These are phyloP conservation scores for Mangifera indica DNA, from an alignment of 345 rosid genomes.

Conservation along the genomic window DNA sequence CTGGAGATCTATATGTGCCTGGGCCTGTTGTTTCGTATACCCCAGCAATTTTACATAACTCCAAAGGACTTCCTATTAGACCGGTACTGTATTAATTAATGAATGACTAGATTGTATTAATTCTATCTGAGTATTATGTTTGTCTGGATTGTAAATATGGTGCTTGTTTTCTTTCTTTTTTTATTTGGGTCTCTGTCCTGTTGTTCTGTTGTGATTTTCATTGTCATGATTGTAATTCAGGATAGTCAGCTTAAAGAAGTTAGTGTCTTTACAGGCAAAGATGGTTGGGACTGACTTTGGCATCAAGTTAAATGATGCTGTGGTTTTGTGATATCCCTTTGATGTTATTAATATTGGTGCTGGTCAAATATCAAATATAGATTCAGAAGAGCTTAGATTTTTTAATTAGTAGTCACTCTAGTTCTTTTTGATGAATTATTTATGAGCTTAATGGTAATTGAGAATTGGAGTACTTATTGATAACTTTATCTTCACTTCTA, in stretches of 20 bases:
- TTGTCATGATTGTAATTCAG: background rate
- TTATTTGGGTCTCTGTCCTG: background rate
- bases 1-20: conserved; percentile 29
- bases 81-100: conserved; percentile 38
- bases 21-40: conserved; percentile 36
- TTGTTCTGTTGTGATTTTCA: conserved; percentile 1
- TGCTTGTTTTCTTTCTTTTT: too few relatives aligned
- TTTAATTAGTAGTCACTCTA: background rate
- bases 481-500: conserved; percentile 15
- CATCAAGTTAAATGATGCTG: background rate
- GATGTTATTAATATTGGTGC: background rate
- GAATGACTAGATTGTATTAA: background rate
- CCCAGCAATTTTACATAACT: conserved; percentile 59
- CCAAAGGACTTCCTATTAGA: conserved; percentile 92
- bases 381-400: background rate
- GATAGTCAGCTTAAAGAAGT: background rate
- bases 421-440: background rate
- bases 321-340: background rate
- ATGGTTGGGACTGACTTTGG: background rate
- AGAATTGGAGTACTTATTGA: background rate
- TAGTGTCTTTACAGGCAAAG: too few relatives aligned
- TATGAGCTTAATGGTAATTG: background rate
- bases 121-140: background rate
- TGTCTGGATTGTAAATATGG: too few relatives aligned
- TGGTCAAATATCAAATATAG: background rate